Evolutionary conservation across 129 eudicot genomes (phyloP), one percentile per base, ranked within the genome.

Genomic region (Chrysanthemum makinoi): DNA sequence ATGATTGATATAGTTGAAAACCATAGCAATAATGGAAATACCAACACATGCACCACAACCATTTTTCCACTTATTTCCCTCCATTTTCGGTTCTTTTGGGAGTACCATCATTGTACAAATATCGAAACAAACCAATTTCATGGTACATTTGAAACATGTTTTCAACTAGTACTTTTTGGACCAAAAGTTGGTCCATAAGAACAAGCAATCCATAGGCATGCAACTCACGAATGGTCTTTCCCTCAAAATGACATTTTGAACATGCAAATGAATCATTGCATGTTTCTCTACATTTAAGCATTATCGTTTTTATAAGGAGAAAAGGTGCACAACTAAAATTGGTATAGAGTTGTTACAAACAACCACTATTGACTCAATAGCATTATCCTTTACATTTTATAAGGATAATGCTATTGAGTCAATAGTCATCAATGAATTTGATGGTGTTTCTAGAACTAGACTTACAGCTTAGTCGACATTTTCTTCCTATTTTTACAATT

Each of bases 1-100:
- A 69, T 77, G 76, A 77, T 77, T 77, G 70, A 62, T 62, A 53
- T 62, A 13, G 65, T 69, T 69, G 76, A 77, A 77, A 39, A 69
- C 28, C 35, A 33, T 69, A 69, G 65, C 58, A 60, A 55, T n/a
- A 51, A 63, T 54, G 79, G 79, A 20, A 59, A 65, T 77, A 43
- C 57, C 69, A 76, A 46, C 66, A 67, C 68, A 57, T 11, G 18
- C 30, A 28, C 18, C 69, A 72, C 69, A 35, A 46, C 50, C 35
- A 75, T n/a, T 68, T 75, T 24, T 20, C 80, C 68, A 75, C 74
- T 69, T 69, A 69, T 69, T 61, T 17, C 72, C 20, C 79, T 44
- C 57, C 72, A 54, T 39, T 44, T 54, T 53, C 24, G 71, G 59
- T 59, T 75, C 61, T 57, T 67, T 56, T 57, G 12, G 48, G 58